These are phyloP conservation scores for Trifolium dubium DNA, from an alignment of 306 rosid genomes.

Conservation along the genomic window DNA sequence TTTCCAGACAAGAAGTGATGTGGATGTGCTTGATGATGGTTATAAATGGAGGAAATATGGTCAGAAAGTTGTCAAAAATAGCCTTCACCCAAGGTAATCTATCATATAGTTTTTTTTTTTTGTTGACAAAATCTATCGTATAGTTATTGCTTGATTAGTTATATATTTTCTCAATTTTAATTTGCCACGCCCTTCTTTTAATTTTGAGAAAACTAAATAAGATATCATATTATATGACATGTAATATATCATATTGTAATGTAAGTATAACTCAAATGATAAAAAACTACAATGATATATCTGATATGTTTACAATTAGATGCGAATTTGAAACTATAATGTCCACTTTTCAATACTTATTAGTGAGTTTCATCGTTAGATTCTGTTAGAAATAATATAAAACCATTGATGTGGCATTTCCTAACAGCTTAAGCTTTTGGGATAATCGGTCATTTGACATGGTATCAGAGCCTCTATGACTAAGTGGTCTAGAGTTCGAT, in stretches of 20 bases:
- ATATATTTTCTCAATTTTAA: neutral
- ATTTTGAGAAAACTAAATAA: neutral
- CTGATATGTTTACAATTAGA: too few species aligned
- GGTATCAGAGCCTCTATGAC: too few species aligned
- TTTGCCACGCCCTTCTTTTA: neutral
- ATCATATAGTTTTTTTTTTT: neutral
- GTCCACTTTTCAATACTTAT: too few species aligned
- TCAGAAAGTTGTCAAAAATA: constrained; percentile 95
- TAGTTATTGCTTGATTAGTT: neutral
- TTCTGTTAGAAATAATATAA: too few species aligned
- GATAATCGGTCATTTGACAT: too few species aligned
- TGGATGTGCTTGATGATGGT: constrained; percentile 99
- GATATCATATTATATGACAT: neutral
- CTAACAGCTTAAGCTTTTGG: too few species aligned
- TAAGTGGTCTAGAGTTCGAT: too few species aligned
- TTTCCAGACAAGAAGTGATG: constrained; percentile 97
- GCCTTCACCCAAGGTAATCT: constrained; percentile 93
- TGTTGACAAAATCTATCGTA: neutral
- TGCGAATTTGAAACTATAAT: too few species aligned
- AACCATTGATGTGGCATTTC: too few species aligned
- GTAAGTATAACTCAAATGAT: too few species aligned
- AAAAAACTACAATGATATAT: too few species aligned
- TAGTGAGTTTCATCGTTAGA: too few species aligned
- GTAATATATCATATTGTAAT: neutral
- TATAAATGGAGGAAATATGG: constrained; percentile 99